A percentile compares a stretch with the other conserved stretches of the same genome.
Evolutionary conservation across 2,329 filamentous ascomycete species (phyloP).

Genomic region (Aspergillus nomiae): DNA sequence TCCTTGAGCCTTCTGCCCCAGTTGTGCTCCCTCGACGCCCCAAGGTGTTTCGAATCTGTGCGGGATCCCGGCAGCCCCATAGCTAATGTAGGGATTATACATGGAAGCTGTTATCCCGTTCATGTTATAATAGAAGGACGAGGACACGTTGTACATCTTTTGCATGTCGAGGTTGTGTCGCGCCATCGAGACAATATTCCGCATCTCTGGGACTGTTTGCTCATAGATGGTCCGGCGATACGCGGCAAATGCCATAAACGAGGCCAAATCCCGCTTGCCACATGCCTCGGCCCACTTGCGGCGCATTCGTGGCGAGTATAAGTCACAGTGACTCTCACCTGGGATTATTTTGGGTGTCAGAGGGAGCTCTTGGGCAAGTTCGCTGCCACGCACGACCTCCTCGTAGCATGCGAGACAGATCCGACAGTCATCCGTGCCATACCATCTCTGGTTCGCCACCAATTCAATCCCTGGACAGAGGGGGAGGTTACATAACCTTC

Average conservation of each 20-base stretch:
- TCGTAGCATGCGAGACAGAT: not conserved
- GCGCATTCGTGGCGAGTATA: not conserved
- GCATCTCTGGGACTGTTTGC: not conserved
- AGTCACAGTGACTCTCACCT: not conserved
- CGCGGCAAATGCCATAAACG: not conserved
- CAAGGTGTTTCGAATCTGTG: not conserved
- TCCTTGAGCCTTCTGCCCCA: not conserved
- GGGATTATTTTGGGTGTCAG: not conserved
- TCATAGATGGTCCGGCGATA: not conserved
- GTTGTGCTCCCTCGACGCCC: slow-evolving; percentile 3
- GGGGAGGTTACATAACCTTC: not conserved
- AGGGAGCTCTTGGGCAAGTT: not conserved
- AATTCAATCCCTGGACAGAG: not conserved
- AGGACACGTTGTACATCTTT: not conserved
- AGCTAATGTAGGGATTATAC: not conserved
- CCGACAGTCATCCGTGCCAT: not conserved
- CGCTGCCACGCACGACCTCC: not conserved
- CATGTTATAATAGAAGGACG: not conserved
- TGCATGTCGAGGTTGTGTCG: not conserved
- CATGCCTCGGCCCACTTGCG: not conserved
- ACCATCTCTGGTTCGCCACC: not conserved
- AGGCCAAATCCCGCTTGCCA: not conserved
- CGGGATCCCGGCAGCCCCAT: not conserved
- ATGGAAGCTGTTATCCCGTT: not conserved
- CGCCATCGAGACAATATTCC: not conserved